phyloP scores from a whole-genome alignment of 164 flowering plant genomes.

The Piper longum region DNA sequence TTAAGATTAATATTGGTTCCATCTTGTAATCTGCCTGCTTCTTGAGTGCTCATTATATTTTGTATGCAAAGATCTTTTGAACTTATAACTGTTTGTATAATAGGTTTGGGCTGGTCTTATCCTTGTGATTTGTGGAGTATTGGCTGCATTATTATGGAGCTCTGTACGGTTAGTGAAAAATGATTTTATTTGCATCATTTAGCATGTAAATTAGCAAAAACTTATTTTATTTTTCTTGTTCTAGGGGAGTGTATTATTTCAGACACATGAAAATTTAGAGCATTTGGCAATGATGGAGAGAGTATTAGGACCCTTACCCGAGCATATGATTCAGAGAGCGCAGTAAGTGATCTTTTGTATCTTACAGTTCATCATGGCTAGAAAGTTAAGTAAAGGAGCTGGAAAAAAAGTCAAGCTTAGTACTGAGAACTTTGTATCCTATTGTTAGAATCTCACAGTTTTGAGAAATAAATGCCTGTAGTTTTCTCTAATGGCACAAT shows the following conservation, averaged over 20 bases:
- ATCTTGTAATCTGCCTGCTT: not conserved
- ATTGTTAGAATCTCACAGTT: not conserved
- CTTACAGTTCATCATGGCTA: not conserved
- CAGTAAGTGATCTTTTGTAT: constrained; percentile 22
- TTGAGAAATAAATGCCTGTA: not conserved
- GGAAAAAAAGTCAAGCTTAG: not conserved
- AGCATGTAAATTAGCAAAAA: not conserved
- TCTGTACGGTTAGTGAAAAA: constrained; percentile 50
- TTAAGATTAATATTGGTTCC: not conserved
- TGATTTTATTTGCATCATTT: not conserved
- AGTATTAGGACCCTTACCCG: constrained; percentile 69
- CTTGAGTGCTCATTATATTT: not conserved
- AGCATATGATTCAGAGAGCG: constrained; percentile 51
- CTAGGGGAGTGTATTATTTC: constrained; percentile 77
- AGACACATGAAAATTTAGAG: constrained; percentile 85
- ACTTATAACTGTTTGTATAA: not conserved
- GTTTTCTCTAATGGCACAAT: not conserved
- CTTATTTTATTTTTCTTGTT: constrained; percentile 5
- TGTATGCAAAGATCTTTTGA: not conserved
- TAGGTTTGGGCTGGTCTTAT: constrained; percentile 86
- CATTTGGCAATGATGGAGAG: constrained; percentile 96
- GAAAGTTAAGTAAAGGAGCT: not conserved
- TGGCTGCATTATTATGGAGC: constrained; percentile 85
- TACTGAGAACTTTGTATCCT: not conserved
- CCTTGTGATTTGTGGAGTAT: constrained; percentile 96